phyloP scores from a whole-genome alignment of 495 filamentous ascomycete genomes.

The Hypoxylon trugodes region DNA sequence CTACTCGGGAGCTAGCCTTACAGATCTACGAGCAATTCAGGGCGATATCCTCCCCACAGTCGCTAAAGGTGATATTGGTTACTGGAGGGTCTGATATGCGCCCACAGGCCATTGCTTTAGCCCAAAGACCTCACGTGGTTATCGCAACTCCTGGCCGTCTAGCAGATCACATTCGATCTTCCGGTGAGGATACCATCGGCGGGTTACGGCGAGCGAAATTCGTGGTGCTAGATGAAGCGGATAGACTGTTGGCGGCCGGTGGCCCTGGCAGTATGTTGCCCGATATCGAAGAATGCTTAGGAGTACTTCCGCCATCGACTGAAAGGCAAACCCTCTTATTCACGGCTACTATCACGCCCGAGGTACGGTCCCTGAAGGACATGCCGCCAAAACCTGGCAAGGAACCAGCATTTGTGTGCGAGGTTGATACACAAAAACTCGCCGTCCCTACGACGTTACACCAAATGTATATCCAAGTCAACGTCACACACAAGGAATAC shows the following conservation, averaged over 20 bases:
- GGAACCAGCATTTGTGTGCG: slow-evolving; percentile 84
- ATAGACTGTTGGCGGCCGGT: slow-evolving; percentile 81
- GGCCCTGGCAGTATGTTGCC: slow-evolving; percentile 84
- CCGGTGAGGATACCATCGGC: slow-evolving; percentile 86
- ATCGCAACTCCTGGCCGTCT: slow-evolving; percentile 94
- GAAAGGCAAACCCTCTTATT: slow-evolving; percentile 83
- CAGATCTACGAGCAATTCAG: slow-evolving; percentile 97
- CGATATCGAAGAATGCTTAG: slow-evolving; percentile 88
- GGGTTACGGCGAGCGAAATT: slow-evolving; percentile 79
- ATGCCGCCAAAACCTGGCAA: slow-evolving; percentile 71
- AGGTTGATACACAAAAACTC: slow-evolving; percentile 77
- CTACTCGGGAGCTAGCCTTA: slow-evolving; percentile 90
- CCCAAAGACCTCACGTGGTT: slow-evolving; percentile 84
- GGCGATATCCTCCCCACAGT: slow-evolving; percentile 85
- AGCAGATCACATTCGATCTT: slow-evolving; percentile 91
- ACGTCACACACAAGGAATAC: slow-evolving; percentile 88
- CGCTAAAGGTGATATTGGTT: slow-evolving; percentile 83
- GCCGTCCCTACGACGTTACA: slow-evolving; percentile 81
- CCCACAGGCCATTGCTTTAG: slow-evolving; percentile 81
- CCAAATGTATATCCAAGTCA: slow-evolving; percentile 86
- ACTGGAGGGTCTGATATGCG: slow-evolving; percentile 95
- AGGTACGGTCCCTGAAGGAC: slow-evolving; percentile 83
- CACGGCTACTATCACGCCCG: slow-evolving; percentile 94
- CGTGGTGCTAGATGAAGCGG: slow-evolving; percentile 96
- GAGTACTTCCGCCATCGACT: slow-evolving; percentile 71